phyloP scores from a whole-genome alignment of 768 basidiomycete species.

The Lactarius psammicola region DNA sequence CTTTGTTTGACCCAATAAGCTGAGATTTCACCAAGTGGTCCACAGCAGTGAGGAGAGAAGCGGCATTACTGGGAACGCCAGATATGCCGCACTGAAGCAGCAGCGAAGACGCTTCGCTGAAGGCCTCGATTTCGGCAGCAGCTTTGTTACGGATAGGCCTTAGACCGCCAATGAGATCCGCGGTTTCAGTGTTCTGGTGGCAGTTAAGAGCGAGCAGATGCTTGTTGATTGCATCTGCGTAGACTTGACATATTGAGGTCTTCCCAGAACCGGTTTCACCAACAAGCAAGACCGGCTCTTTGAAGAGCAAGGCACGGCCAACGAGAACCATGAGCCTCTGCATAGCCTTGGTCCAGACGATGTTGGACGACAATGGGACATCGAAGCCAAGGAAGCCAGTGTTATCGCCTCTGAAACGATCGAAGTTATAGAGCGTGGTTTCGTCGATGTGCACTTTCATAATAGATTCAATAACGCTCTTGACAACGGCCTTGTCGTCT shows the following conservation, averaged over 20 bases:
- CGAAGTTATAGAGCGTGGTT: slow-evolving; percentile 59
- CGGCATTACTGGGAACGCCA: slow-evolving; percentile 30
- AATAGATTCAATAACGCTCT: slow-evolving; percentile 85
- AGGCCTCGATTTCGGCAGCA: slow-evolving; percentile 49
- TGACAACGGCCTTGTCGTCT: slow-evolving; percentile 87
- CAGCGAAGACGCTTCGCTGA: slow-evolving; percentile 42
- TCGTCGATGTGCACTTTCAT: slow-evolving; percentile 89
- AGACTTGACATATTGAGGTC: slow-evolving; percentile 92
- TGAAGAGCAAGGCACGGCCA: slow-evolving; percentile 79
- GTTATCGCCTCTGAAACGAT: slow-evolving; percentile 42
- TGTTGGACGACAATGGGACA: slow-evolving; percentile 44
- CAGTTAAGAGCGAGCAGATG: slow-evolving; percentile 80
- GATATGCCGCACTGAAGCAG: slow-evolving; percentile 45
- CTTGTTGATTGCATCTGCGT: slow-evolving; percentile 63
- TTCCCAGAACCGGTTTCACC: slow-evolving; percentile 98
- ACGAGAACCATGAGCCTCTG: slow-evolving; percentile 83
- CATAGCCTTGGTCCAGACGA: slow-evolving; percentile 95
- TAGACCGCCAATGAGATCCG: slow-evolving; percentile 92
- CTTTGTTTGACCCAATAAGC: slow-evolving; percentile 21
- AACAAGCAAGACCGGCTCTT: slow-evolving; percentile 93
- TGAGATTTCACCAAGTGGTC: slow-evolving; percentile 29
- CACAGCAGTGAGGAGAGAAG: slow-evolving; percentile 33
- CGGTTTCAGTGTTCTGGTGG: slow-evolving; percentile 98
- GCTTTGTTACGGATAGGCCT: slow-evolving; percentile 81
- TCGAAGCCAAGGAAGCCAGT: slow-evolving; percentile 54